Evolutionary conservation across 352 stramenopile genomes (phyloP).

Genomic region (Phytophthora idaei): DNA sequence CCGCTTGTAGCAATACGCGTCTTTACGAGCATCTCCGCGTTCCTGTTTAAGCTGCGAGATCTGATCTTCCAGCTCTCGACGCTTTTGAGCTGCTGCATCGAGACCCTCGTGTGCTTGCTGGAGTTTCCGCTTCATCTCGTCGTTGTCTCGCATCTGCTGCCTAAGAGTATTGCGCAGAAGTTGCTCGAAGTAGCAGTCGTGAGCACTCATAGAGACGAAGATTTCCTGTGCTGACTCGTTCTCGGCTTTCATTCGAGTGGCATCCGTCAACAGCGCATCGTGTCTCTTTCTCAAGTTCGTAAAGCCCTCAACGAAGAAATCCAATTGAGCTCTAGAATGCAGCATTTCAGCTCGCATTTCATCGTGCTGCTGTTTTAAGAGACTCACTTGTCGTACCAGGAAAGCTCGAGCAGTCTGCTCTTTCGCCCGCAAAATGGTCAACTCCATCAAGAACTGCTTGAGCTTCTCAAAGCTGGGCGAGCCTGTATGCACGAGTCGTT

Average conservation of each 20-base stretch:
- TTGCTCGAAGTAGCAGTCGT: conserved; percentile 63
- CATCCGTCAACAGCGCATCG: conserved; percentile 61
- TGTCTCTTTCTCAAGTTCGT: conserved; percentile 69
- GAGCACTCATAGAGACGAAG: conserved; percentile 60
- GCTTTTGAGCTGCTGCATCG: conserved; percentile 35
- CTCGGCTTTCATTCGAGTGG: conserved; percentile 60
- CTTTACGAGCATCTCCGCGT: conserved; percentile 57
- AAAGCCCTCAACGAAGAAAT: conserved; percentile 83
- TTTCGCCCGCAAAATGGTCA: conserved; percentile 62
- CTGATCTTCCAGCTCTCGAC: conserved; percentile 42
- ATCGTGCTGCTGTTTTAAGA: conserved; percentile 54
- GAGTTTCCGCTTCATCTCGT: conserved; percentile 33
- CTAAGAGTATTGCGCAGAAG: conserved; percentile 54
- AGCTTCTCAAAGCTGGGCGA: conserved; percentile 77
- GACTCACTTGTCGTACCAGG: conserved; percentile 54
- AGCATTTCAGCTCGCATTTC: conserved; percentile 68
- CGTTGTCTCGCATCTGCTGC: conserved; percentile 48
- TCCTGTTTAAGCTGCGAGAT: conserved; percentile 58
- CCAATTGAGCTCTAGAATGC: conserved; percentile 68
- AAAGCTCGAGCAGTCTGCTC: conserved; percentile 63
- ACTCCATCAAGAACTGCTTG: conserved; percentile 68
- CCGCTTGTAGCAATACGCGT: conserved; percentile 60
- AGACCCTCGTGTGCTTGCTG: conserved; percentile 36
- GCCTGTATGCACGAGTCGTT: conserved; percentile 61
- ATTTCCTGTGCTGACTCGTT: conserved; percentile 65